Evolutionary conservation across 2,329 filamentous ascomycete genomes (phyloP), one percentile per base, ranked within the genome.

Genomic region (Botrytis tulipae): DNA sequence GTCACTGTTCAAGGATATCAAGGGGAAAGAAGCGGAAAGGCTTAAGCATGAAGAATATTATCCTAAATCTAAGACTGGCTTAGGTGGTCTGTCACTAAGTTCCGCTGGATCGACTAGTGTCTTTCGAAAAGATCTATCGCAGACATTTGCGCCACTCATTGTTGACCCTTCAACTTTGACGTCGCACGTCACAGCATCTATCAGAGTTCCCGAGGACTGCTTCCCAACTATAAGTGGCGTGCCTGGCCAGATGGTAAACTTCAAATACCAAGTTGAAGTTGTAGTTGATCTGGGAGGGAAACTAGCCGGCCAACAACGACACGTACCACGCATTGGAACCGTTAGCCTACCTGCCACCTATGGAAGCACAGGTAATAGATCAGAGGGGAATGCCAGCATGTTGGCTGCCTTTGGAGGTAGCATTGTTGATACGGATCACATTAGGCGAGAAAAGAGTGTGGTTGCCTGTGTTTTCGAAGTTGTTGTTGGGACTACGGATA

Each of bases 61-160:
- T 80, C 94, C 95, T 7, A 93, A 91, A 78, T 97, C 94, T 3
- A 90, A 92, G 75, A 97, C 94, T 0, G 95, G 94, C 0, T 87
- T 98, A 12, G 93, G 93, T 25, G 95, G 95, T 0, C 85, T 98
- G 42, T 97, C 95, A 1, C 86, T 98, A 59, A 93, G 93, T 1
- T 96, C 94, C 1, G 92, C 93, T 10, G 92, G 93, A 54, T 95
- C 94, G 3, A 95, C 91, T 80, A 96, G 95, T 82, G 88, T 96
- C n/a, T 98, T 98, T 81, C 92, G 96, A 71, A 98, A 98, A 82
- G 96, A 99, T 81, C 85, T 99, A 5, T 92, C 93, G 7, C 96
- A 99, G 82, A 91, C 92, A 1, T 94, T 97, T 73, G 92, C 93
- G 32, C 95, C 96, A 7, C 86, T 99, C 63, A 93, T 98, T 72